Base-by-base conservation (phyloP, 768 basidiomycete species). In the Tricholomella constricta region DNA sequence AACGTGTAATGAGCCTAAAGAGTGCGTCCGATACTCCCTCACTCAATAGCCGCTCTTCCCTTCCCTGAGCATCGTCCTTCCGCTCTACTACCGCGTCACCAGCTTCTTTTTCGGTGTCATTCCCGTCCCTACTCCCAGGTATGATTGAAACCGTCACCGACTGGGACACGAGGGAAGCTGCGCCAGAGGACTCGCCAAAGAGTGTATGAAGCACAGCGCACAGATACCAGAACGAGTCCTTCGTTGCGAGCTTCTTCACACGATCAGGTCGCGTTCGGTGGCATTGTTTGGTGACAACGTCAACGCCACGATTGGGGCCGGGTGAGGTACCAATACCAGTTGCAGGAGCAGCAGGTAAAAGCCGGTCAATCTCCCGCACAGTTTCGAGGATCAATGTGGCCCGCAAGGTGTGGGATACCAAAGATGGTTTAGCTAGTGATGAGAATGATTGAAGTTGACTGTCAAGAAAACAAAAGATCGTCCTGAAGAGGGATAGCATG, bases 191-290 rank as follows among this genome's bases (percentile, higher is more conserved):
- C 4, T 59, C 45, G 50, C 45, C 57, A 59, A 72, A 69, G 31
- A 77, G 53, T 48, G 69, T 53, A 52, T 78, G 77, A 26, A 82
- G 63, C 41, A 74, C 55, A 34, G 69, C 70, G 60, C 80, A 82
- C 26, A 82, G 66, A 65, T 79, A 83, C 81, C 81, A 83, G 10
- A 78, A 43, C 22, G 78, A 57, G 55, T 83, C 82, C 55, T 81
- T 81, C 38, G 66, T 69, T 19, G 72, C 76, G 26, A 82, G 71
- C 37, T 65, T 68, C 55, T 60, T 63, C 51, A 78, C 64, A 48
- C 78, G 71, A 38, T 57, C 58, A 31, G 48, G 52, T 31, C 46
- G 56, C 36, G 48, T 41, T 48, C 26, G 45, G 43, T 38, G 54
- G 48, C 41, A 19, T 49, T 41, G 46, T 17, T 45, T 52, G 27